Conservation (phyloP, 306 rosid genomes). For the Cucumis cinereus region DNA sequence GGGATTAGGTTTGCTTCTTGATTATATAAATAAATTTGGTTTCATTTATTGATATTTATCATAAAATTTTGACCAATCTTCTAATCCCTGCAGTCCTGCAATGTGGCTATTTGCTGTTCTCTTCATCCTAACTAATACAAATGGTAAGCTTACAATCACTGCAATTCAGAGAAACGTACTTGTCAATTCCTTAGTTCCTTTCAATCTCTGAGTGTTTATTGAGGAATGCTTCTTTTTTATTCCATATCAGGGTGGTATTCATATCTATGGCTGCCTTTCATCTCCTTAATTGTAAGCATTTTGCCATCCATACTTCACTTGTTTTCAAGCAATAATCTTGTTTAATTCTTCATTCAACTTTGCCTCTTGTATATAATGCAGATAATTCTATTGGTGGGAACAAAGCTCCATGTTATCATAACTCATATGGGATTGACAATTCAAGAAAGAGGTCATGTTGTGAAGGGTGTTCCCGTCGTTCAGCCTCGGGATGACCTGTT, state of each 20-base stretch:
- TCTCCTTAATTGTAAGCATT: conserved; percentile 61
- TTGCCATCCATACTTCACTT: not conserved
- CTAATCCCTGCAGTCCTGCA: conserved; percentile 50
- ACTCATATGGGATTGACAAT: conserved; percentile 57
- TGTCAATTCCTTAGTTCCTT: not conserved
- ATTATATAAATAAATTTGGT: conserved; percentile 1
- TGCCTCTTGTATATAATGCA: conserved; percentile 7
- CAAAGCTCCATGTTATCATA: conserved; percentile 62
- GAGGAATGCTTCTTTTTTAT: not conserved
- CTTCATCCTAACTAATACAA: conserved; percentile 39
- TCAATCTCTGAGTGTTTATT: not conserved
- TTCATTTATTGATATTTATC: not conserved
- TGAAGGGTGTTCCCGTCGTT: conserved; percentile 66
- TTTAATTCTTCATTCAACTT: not conserved
- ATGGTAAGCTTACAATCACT: conserved; percentile 37
- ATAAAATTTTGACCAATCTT: conserved; percentile 3
- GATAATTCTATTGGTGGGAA: conserved; percentile 66
- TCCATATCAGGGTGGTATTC: conserved; percentile 50
- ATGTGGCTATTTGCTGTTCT: conserved; percentile 70
- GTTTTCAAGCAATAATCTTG: not conserved
- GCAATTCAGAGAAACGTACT: not conserved
- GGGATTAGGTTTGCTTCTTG: conserved; percentile 48
- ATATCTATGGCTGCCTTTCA: conserved; percentile 66
- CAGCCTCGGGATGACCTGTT: conserved; percentile 62
- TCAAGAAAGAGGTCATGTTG: conserved; percentile 55